Evolutionary conservation across 2,329 filamentous ascomycete species (phyloP).

Genomic region (Emmonsia crescens): DNA sequence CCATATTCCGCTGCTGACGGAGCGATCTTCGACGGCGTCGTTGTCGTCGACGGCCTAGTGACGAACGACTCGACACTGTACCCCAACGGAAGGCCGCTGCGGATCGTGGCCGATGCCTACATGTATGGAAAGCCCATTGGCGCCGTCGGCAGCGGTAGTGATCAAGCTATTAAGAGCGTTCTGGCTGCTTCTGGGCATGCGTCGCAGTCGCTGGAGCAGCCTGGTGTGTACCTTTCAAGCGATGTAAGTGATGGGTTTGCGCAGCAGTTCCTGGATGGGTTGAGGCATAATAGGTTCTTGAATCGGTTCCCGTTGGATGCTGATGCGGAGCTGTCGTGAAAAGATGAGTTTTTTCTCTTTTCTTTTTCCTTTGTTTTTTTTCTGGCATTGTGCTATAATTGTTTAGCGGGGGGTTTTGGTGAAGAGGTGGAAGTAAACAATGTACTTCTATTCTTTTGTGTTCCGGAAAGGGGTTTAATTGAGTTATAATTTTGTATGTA

Average conservation of each 20-base stretch:
- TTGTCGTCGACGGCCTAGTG: constrained; percentile 42
- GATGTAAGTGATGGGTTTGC: constrained; percentile 32
- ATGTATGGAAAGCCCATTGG: constrained; percentile 61
- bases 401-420: no score
- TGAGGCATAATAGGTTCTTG: constrained; percentile 56
- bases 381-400: no score
- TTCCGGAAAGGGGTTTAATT: no score
- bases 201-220: background rate
- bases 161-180: constrained; percentile 29
- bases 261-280: constrained; percentile 43
- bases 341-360: background rate
- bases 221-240: constrained; percentile 26
- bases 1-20: constrained; percentile 57
- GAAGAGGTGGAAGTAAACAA: no score
- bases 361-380: no score
- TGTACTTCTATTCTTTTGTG: no score
- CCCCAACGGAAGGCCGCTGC: constrained; percentile 51
- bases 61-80: constrained; percentile 39
- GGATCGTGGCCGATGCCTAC: constrained; percentile 54
- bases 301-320: constrained; percentile 51
- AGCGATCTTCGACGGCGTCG: constrained; percentile 36
- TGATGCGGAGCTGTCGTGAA: background rate
- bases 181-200: background rate
- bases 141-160: constrained; percentile 41
- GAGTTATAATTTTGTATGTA: no score